These are phyloP conservation scores for Microcera coccophila DNA, from an alignment of 2,329 filamentous ascomycete species.

Conservation along the genomic window DNA sequence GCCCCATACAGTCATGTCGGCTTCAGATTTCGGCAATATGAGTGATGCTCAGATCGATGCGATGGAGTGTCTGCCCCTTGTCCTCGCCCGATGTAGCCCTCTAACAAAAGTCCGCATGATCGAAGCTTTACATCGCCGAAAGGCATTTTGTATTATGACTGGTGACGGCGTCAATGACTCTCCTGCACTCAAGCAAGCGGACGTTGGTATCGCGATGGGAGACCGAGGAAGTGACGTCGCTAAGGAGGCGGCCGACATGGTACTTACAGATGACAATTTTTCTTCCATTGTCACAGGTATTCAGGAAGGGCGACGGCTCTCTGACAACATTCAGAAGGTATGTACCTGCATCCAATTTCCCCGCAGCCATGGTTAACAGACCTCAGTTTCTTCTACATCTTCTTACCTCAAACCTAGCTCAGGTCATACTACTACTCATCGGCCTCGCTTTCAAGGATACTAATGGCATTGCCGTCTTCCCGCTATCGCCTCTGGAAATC, in stretches of 20 bases:
- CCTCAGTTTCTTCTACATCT: conserved; percentile 59
- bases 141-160: conserved; percentile 69
- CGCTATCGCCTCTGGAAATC: conserved; percentile 68
- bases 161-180: conserved; percentile 74
- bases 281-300: conserved; percentile 73
- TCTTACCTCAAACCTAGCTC: conserved; percentile 65
- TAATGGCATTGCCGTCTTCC: conserved; percentile 59
- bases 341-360: no score
- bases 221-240: conserved; percentile 67
- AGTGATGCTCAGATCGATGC: conserved; percentile 60
- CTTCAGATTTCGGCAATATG: conserved; percentile 59
- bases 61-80: conserved; percentile 58
- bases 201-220: conserved; percentile 75
- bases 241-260: conserved; percentile 82
- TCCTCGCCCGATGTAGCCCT: conserved; percentile 66
- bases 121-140: conserved; percentile 65
- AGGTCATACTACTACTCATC: conserved; percentile 65
- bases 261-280: conserved; percentile 85
- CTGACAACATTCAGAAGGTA: conserved; percentile 73
- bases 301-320: conserved; percentile 64
- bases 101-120: conserved; percentile 73
- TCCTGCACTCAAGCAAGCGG: conserved; percentile 66
- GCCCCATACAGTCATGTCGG: conserved; percentile 54
- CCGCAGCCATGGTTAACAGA: conserved; percentile 9
- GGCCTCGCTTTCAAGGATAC: conserved; percentile 65